Conservation (phyloP, 352 stramenopile genomes). For the Pythium guiyangense region DNA sequence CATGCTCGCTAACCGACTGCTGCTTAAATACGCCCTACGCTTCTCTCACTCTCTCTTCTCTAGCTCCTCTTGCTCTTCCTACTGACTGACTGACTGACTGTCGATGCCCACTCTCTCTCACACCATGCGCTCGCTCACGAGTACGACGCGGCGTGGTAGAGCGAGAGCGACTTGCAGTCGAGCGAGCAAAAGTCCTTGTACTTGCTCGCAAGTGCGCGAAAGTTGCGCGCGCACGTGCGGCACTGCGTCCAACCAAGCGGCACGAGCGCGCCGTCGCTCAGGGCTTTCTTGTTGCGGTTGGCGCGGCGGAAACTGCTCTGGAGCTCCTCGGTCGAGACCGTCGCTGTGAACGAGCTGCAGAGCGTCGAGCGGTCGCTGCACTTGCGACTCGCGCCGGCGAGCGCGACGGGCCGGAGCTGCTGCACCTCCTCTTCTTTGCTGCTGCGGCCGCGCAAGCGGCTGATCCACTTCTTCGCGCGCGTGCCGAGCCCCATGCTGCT, state of each 20-base stretch:
- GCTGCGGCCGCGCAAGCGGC: constrained; percentile 37
- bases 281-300: constrained; percentile 29
- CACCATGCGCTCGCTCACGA: neutral
- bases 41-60: no score
- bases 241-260: constrained; percentile 39
- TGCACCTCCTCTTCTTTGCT: constrained; percentile 52
- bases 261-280: constrained; percentile 32
- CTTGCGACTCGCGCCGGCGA: constrained; percentile 60
- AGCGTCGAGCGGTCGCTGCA: constrained; percentile 41
- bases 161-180: constrained; percentile 72
- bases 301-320: constrained; percentile 17
- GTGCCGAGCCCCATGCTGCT: constrained; percentile 36
- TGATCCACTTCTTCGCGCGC: constrained; percentile 43
- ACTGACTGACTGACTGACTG: no score
- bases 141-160: constrained; percentile 27
- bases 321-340: constrained; percentile 30
- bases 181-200: constrained; percentile 66
- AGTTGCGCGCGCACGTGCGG: constrained; percentile 55
- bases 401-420: constrained; percentile 57
- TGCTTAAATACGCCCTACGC: no score
- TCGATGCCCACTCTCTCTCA: no score
- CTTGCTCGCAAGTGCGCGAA: constrained; percentile 42
- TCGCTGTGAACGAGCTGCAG: constrained; percentile 60
- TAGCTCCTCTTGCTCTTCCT: no score
- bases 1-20: no score